Percentiles rank a stretch among this genome's conserved stretches.
Evolutionary conservation across 768 basidiomycete genomes (phyloP).

Genomic region (Phanerochaete carnosa): DNA sequence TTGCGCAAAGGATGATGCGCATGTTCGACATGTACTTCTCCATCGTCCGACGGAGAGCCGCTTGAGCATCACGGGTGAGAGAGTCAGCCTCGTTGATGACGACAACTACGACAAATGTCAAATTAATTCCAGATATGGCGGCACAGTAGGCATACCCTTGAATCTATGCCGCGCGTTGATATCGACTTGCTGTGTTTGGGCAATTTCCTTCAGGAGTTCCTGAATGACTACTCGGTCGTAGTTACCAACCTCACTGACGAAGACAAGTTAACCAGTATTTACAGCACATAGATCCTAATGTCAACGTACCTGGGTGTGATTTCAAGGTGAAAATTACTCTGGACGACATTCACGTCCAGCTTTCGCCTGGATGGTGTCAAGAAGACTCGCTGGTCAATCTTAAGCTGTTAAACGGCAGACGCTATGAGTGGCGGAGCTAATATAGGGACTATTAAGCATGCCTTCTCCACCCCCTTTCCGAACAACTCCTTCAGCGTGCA

Average conservation of each 20-base stretch:
- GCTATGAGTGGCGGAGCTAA: not conserved
- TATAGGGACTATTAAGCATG: constrained; percentile 25
- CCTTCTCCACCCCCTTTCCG: constrained; percentile 92
- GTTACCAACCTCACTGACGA: constrained; percentile 85
- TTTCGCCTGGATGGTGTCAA: constrained; percentile 91
- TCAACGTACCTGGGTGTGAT: constrained; percentile 92
- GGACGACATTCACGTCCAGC: constrained; percentile 94
- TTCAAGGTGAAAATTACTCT: constrained; percentile 97
- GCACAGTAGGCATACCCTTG: constrained; percentile 63
- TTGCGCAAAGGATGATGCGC: constrained; percentile 94
- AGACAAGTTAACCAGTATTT: not conserved
- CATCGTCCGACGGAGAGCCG: constrained; percentile 95
- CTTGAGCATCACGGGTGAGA: constrained; percentile 93
- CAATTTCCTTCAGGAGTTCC: constrained; percentile 96
- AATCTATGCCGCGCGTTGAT: constrained; percentile 92
- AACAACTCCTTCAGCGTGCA: constrained; percentile 87
- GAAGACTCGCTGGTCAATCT: constrained; percentile 97
- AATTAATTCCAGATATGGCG: not conserved
- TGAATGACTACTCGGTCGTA: constrained; percentile 95
- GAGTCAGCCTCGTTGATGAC: constrained; percentile 98
- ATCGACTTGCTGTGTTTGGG: constrained; percentile 98
- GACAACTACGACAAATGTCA: constrained; percentile 58
- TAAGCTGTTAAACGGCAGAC: constrained; percentile 52
- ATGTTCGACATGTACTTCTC: constrained; percentile 99
- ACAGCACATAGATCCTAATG: not conserved